Evolutionary conservation across 1,284 basidiomycete genomes (phyloP).

Genomic region (Ustanciosporium gigantosporum): DNA sequence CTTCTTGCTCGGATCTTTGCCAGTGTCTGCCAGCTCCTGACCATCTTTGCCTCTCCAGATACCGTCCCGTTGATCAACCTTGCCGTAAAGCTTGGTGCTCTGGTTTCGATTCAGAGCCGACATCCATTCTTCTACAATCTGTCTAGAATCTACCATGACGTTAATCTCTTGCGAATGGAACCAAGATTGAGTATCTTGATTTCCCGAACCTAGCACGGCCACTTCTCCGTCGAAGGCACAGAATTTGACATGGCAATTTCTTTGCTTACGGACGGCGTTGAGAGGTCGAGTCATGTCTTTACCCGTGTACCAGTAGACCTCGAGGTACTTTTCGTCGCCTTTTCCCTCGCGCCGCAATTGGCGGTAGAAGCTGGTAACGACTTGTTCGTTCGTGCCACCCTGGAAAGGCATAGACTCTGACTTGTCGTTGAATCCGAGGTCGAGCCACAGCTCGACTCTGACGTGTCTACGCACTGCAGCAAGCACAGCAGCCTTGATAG

Average conservation of each 20-base stretch:
- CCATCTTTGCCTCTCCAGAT: constrained; percentile 69
- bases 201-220: constrained; percentile 73
- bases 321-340: constrained; percentile 65
- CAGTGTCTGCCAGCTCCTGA: constrained; percentile 44
- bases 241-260: constrained; percentile 73
- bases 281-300: constrained; percentile 75
- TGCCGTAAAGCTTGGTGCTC: constrained; percentile 71
- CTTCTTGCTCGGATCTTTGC: constrained; percentile 34
- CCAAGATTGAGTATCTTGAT: constrained; percentile 71
- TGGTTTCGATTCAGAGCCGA: constrained; percentile 71
- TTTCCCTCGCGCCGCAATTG: constrained; percentile 50
- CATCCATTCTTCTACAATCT: constrained; percentile 71
- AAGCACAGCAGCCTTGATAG: constrained; percentile 70
- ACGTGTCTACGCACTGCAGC: constrained; percentile 71
- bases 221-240: constrained; percentile 74
- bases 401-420: constrained; percentile 76
- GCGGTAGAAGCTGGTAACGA: constrained; percentile 70
- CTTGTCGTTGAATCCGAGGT: constrained; percentile 63
- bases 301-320: constrained; percentile 70
- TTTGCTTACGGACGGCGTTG: constrained; percentile 73
- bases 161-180: constrained; percentile 80
- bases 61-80: constrained; percentile 69
- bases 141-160: constrained; percentile 71
- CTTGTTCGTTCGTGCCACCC: constrained; percentile 78
- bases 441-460: constrained; percentile 65